A percentile compares a stretch with the other conserved stretches of the same genome.
Evolutionary conservation across 345 rosid genomes (phyloP).

Genomic region (Linum tenue): DNA sequence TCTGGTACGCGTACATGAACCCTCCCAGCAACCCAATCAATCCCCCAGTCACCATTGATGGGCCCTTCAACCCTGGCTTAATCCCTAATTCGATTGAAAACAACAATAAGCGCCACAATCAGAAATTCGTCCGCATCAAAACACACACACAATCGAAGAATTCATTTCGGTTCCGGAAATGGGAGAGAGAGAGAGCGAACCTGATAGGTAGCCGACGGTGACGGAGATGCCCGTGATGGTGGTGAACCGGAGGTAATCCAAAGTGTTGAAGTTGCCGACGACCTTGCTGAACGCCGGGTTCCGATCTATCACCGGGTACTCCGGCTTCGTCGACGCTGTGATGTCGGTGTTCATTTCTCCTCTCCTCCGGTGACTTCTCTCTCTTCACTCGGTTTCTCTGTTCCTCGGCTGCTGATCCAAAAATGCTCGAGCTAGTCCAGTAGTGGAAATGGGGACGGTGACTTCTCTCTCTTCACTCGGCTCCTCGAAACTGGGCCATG

Average conservation of each 20-base stretch:
- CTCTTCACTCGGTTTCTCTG: neutral
- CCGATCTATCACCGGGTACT: conserved; percentile 77
- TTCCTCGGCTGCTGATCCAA: neutral
- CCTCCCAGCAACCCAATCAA: conserved; percentile 95
- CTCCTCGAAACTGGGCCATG: too few relatives aligned
- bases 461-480: too few relatives aligned
- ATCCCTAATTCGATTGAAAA: conserved; percentile 37
- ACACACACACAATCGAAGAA: too few relatives aligned
- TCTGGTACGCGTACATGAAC: conserved; percentile 98
- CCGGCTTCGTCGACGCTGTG: conserved; percentile 86
- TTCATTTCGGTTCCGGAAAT: neutral
- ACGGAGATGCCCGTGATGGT: conserved; percentile 76
- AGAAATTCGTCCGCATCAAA: neutral
- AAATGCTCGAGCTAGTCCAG: neutral
- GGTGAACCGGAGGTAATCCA: conserved; percentile 69
- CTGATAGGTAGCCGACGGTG: conserved; percentile 92
- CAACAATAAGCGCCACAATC: neutral
- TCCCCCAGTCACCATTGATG: conserved; percentile 98
- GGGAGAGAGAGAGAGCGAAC: conserved; percentile 18
- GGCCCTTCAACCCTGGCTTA: conserved; percentile 80
- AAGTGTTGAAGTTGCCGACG: conserved; percentile 67
- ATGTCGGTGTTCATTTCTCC: conserved; percentile 78
- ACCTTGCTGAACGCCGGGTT: conserved; percentile 77
- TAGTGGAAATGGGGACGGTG: neutral
- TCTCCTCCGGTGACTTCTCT: conserved; percentile 1